Evolutionary conservation across 345 rosid genomes (phyloP).

Genomic region (Eucalyptus cloeziana): DNA sequence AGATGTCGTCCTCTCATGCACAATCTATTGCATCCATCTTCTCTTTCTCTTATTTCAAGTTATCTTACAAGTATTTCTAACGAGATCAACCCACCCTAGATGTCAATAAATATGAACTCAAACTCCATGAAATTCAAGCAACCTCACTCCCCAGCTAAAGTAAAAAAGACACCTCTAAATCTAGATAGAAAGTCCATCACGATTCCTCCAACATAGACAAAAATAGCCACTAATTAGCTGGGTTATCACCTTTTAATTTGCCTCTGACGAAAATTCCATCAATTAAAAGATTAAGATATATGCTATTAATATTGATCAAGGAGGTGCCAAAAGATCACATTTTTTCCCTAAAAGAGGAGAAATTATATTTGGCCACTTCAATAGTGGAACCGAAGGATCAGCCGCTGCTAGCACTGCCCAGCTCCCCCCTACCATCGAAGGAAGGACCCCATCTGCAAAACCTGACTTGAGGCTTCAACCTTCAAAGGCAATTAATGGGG

Average conservation of each 20-base stretch:
- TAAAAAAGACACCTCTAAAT: not conserved
- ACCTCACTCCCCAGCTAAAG: not conserved
- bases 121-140: not conserved
- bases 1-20: conserved; percentile 78
- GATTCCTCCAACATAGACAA: too few species aligned
- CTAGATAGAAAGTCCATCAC: rapidly evolving
- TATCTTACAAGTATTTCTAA: not conserved
- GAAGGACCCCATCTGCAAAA: not conserved
- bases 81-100: not conserved
- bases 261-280: not conserved
- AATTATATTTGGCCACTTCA: not conserved
- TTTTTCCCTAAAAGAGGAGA: not conserved
- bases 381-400: not conserved
- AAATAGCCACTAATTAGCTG: not conserved
- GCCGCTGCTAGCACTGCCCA: not conserved
- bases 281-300: not conserved
- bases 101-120: not conserved
- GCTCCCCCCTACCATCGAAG: not conserved
- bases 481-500: too few species aligned
- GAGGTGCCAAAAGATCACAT: not conserved
- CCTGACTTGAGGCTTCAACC: not conserved
- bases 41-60: not conserved
- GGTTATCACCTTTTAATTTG: not conserved
- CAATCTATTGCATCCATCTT: conserved; percentile 57
- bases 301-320: not conserved